These are phyloP conservation scores for Oryza glaberrima DNA, from an alignment of 176 grass and related monocot species.

Conservation along the genomic window DNA sequence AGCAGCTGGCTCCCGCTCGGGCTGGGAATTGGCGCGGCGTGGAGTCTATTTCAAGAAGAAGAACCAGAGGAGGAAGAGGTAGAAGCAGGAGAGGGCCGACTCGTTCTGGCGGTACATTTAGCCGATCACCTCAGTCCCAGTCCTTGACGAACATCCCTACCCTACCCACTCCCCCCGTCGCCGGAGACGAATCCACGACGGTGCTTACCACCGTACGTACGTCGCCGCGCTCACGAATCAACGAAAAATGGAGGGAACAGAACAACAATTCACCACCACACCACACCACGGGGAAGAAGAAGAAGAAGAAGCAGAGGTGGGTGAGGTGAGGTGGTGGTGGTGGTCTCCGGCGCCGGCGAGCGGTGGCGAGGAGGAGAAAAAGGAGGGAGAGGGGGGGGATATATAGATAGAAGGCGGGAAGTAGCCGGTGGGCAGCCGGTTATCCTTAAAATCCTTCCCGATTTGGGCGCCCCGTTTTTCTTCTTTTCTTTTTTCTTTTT, in stretches of 20 bases:
- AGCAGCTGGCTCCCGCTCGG: not conserved
- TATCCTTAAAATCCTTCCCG: slow-evolving; percentile 71
- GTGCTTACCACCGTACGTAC: slow-evolving; percentile 8
- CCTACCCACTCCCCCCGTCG: not conserved
- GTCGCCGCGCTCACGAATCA: slow-evolving; percentile 24
- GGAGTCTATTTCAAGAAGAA: slow-evolving; percentile 72
- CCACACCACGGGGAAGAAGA: too few species aligned
- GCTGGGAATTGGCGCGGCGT: too few species aligned
- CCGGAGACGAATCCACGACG: not conserved
- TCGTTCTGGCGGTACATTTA: slow-evolving; percentile 96
- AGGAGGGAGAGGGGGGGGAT: slow-evolving; percentile 31
- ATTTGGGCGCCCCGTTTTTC: slow-evolving; percentile 49
- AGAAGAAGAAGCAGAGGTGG: not conserved
- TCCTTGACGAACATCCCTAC: slow-evolving; percentile 41
- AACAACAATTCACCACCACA: not conserved
- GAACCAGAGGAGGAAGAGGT: slow-evolving; percentile 95
- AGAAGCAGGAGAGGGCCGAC: slow-evolving; percentile 89
- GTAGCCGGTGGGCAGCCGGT: slow-evolving; percentile 57
- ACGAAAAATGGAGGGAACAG: not conserved
- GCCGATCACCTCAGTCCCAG: slow-evolving; percentile 38
- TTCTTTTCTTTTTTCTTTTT: not conserved
- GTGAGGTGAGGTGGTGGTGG: too few species aligned
- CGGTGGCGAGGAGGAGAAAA: not conserved
- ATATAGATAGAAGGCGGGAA: slow-evolving; percentile 38
- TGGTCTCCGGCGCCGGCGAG: slow-evolving; percentile 17